Evolutionary conservation across 2,329 filamentous ascomycete genomes (phyloP), one percentile per base, ranked within the genome.

Genomic region (Fusarium lyarnte): DNA sequence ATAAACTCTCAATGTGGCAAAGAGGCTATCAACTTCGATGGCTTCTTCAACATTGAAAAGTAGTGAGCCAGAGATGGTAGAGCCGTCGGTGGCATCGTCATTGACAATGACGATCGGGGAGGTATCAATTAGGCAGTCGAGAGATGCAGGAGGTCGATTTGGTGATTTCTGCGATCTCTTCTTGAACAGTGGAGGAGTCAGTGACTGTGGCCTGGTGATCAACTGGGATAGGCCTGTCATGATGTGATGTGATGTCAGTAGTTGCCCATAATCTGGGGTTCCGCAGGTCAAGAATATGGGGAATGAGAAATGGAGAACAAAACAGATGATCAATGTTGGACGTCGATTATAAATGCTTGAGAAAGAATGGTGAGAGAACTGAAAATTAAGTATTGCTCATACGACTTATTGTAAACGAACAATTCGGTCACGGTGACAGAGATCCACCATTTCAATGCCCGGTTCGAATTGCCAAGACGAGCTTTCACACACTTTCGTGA

Each of bases 51-150:
- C 16, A 1, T 63, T 17, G 11, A 75, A 14, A 0, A 55, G 19
- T 3, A 77, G 9, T 5, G 42, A 43, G 2, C 70, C 72, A 0
- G 62, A 67, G 17, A 77, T 52, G 1, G 60, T 47, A 13, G 69
- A 43, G 12, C 17, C 46, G 5, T 64, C 33, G 3, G 27, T 58
- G 6, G 51, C 21, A 16, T 51, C 36, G 6, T 64, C 55, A 13
- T 64, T 47, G 0, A 63, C 49, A 3, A 76, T n/a, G 2, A 76
- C 53, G 0, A 63, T 63, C 2, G 74, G 58, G 0, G 52, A 52
- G 3, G 53, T 70, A 5, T 73, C 58, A 4, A 73, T 61, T 1
- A 46, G 65, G 14, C 59, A 76, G 12, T 63, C 35, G 2, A 76
- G 52, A 0, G 53, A 63, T 10, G 53, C 63, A 13, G 53, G 16